A percentile compares a stretch with the other conserved stretches of the same genome.
Conservation (phyloP, 768 basidiomycete genomes). For the Auriscalpium orientale region DNA sequence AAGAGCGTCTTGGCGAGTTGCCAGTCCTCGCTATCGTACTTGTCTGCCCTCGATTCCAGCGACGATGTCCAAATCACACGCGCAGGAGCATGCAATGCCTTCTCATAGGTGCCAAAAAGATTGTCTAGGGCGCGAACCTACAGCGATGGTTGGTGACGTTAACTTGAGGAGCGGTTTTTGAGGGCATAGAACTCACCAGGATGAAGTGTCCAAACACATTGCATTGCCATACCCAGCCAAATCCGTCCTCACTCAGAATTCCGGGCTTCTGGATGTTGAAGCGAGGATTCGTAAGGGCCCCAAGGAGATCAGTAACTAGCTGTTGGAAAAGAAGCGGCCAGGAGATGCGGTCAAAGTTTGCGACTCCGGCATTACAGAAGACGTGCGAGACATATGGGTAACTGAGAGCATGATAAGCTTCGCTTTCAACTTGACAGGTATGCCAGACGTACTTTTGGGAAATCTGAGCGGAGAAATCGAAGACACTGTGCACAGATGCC, state of each 20-base stretch:
- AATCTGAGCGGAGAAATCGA: slow-evolving; percentile 53
- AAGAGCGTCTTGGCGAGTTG: slow-evolving; percentile 53
- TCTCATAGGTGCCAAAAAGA: slow-evolving; percentile 38
- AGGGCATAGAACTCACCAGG: slow-evolving; percentile 43
- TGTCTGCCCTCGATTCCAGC: slow-evolving; percentile 46
- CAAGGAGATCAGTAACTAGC: slow-evolving; percentile 29
- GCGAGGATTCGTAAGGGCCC: slow-evolving; percentile 42
- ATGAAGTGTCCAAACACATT: slow-evolving; percentile 79
- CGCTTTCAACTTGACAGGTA: not conserved
- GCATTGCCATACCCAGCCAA: slow-evolving; percentile 81
- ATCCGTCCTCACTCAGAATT: slow-evolving; percentile 54
- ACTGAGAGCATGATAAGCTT: slow-evolving; percentile 28
- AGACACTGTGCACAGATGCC: slow-evolving; percentile 48
- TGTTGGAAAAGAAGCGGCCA: slow-evolving; percentile 41
- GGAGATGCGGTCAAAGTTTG: slow-evolving; percentile 47
- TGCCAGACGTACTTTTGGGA: slow-evolving; percentile 38
- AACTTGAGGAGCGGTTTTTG: not conserved
- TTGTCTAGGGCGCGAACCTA: slow-evolving; percentile 60
- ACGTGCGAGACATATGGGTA: slow-evolving; percentile 78
- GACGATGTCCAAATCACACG: slow-evolving; percentile 81
- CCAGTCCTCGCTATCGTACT: slow-evolving; percentile 61
- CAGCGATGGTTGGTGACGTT: slow-evolving; percentile 1
- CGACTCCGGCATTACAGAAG: slow-evolving; percentile 73
- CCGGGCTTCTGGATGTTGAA: slow-evolving; percentile 55
- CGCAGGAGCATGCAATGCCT: slow-evolving; percentile 28